Evolutionary conservation across 2,329 filamentous ascomycete genomes (phyloP).

Genomic region (Davidsoniella virescens): DNA sequence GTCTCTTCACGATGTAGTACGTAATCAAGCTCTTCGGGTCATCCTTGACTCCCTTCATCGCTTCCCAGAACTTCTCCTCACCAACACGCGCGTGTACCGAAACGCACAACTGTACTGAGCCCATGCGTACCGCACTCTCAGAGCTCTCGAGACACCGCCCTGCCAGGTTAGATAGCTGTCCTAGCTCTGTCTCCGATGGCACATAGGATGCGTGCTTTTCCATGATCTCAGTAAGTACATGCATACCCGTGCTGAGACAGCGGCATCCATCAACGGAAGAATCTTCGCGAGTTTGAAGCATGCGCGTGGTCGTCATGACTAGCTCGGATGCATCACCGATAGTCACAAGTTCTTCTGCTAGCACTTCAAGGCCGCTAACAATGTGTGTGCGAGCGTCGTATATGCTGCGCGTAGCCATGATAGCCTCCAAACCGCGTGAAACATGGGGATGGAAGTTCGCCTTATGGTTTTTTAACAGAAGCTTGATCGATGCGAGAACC

Average conservation of each 20-base stretch:
- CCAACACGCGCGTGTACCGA: constrained; percentile 49
- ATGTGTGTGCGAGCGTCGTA: constrained; percentile 58
- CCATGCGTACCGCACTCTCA: constrained; percentile 51
- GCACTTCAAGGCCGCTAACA: constrained; percentile 55
- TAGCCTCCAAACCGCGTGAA: constrained; percentile 47
- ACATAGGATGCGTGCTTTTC: constrained; percentile 29
- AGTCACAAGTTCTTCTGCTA: constrained; percentile 54
- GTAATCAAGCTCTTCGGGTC: constrained; percentile 63
- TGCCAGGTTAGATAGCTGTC: constrained; percentile 32
- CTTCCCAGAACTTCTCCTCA: constrained; percentile 49
- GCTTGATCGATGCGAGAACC: constrained; percentile 55
- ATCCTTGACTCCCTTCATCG: constrained; percentile 47
- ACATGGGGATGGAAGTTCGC: constrained; percentile 52
- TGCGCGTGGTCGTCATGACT: constrained; percentile 34
- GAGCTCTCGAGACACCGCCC: constrained; percentile 41
- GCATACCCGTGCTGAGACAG: constrained; percentile 45
- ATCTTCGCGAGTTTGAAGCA: constrained; percentile 28
- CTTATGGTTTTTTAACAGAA: constrained; percentile 52
- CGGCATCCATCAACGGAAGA: constrained; percentile 30
- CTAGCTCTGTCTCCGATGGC: constrained; percentile 36
- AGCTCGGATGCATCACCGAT: constrained; percentile 49
- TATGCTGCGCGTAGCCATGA: constrained; percentile 46
- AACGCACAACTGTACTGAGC: constrained; percentile 65
- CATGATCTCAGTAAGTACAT: constrained; percentile 44
- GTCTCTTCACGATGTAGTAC: constrained; percentile 62